Percentiles rank a stretch among this genome's conserved stretches.
Evolutionary conservation across 345 rosid genomes (phyloP).

Genomic region (Physaria fendleri): DNA sequence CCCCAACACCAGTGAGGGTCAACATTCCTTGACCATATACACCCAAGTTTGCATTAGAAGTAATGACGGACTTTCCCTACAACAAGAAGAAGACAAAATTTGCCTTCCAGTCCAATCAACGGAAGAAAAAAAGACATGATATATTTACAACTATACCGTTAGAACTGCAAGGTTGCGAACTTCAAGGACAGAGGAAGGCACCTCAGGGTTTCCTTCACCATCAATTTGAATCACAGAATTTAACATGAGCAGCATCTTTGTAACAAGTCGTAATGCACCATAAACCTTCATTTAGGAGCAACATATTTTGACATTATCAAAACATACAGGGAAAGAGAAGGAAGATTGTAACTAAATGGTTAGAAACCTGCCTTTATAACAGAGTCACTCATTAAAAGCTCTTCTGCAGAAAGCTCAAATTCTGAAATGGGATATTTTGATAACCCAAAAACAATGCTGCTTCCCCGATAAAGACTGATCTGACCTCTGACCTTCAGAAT

Average conservation of each 20-base stretch:
- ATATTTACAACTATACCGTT: constrained; percentile 48
- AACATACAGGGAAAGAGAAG: not conserved
- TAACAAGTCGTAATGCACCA: constrained; percentile 90
- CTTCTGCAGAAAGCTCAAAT: constrained; percentile 97
- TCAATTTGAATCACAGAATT: constrained; percentile 88
- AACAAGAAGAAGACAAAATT: constrained; percentile 25
- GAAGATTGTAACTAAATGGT: constrained; percentile 1
- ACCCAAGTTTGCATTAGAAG: constrained; percentile 83
- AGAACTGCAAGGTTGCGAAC: constrained; percentile 94
- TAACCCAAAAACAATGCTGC: constrained; percentile 86
- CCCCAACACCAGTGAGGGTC: constrained; percentile 72
- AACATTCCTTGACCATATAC: constrained; percentile 92
- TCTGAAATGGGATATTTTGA: constrained; percentile 81
- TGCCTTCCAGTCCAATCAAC: constrained; percentile 11
- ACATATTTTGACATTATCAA: not conserved
- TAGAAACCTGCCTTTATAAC: constrained; percentile 65
- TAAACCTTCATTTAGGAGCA: constrained; percentile 54
- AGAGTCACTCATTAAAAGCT: constrained; percentile 93
- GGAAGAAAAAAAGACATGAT: constrained; percentile 1
- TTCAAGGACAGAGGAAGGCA: constrained; percentile 87
- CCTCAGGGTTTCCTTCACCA: constrained; percentile 86
- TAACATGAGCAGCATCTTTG: constrained; percentile 94
- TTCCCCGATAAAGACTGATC: constrained; percentile 74
- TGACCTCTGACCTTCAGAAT: constrained; percentile 88
- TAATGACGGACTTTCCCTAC: constrained; percentile 76